Conservation (phyloP, 23 red algal species). For the Chondrus crispus region DNA sequence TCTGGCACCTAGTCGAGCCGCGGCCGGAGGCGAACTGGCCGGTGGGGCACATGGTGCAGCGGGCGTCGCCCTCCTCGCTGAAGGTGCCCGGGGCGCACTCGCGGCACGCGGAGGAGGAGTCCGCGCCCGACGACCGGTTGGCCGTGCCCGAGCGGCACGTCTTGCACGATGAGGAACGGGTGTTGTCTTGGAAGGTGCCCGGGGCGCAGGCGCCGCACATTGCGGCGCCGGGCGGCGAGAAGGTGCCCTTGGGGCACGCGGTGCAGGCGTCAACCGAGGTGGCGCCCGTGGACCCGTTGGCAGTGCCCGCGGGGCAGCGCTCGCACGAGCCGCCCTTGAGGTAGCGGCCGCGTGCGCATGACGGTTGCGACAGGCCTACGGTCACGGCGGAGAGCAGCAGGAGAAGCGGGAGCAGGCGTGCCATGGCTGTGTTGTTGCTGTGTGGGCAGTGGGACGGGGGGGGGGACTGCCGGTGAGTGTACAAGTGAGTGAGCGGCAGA, state of each 20-base stretch:
- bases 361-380: background rate
- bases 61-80: background rate
- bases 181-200: conserved; percentile 3
- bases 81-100: conserved; percentile 22
- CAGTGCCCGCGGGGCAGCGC: conserved; percentile 28
- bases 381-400: background rate
- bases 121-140: background rate
- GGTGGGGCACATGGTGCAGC: background rate
- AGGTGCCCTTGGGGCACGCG: conserved; percentile 24
- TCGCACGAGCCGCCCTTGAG: background rate
- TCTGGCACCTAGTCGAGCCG: background rate
- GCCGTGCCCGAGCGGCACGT: conserved; percentile 15
- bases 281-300: conserved; percentile 8
- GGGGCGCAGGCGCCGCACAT: background rate
- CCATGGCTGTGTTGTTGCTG: too few species aligned
- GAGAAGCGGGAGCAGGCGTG: background rate
- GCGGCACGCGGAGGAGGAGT: background rate
- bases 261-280: conserved; percentile 10
- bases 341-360: background rate
- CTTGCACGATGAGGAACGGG: background rate
- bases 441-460: too few species aligned
- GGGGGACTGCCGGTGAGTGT: too few species aligned
- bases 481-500: too few species aligned
- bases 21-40: background rate
- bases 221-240: background rate